A percentile compares a stretch with the other conserved stretches of the same genome.
phyloP scores from a whole-genome alignment of 1,284 basidiomycete genomes.

The Ceratobasidium sp. region DNA sequence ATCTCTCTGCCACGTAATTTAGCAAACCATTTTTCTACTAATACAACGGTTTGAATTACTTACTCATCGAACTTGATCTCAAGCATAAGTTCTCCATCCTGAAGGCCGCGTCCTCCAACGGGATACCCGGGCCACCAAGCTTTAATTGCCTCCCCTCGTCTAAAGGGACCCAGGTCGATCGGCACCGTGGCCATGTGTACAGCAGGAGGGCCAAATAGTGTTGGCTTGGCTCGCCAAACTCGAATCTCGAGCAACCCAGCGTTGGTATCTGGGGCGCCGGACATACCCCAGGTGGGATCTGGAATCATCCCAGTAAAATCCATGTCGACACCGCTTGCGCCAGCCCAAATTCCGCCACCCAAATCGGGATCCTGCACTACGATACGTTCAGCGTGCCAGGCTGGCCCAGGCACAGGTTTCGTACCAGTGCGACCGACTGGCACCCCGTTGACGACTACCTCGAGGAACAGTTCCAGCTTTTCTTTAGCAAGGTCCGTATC shows the following conservation, averaged over 20 bases:
- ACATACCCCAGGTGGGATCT: constrained; percentile 9
- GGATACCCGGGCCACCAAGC: constrained; percentile 84
- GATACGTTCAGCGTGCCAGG: constrained; percentile 79
- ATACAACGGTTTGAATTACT: constrained; percentile 51
- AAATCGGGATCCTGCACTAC: constrained; percentile 66
- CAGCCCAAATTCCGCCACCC: constrained; percentile 19
- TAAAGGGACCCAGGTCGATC: constrained; percentile 73
- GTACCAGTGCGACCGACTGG: constrained; percentile 76
- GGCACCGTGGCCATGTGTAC: constrained; percentile 63
- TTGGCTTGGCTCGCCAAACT: constrained; percentile 9
- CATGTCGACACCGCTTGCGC: constrained; percentile 8
- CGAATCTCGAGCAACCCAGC: constrained; percentile 23
- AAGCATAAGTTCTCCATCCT: constrained; percentile 75
- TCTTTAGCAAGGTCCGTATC: constrained; percentile 19
- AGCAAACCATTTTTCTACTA: not conserved
- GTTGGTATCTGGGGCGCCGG: constrained; percentile 1
- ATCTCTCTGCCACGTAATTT: constrained; percentile 25
- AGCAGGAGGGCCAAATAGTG: constrained; percentile 43
- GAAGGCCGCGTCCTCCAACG: constrained; percentile 50
- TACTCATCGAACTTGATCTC: constrained; percentile 80
- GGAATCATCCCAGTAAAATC: constrained; percentile 11
- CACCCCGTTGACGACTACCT: constrained; percentile 49
- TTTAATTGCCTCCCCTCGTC: constrained; percentile 75
- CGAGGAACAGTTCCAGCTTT: constrained; percentile 45
- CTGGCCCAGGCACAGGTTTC: constrained; percentile 64